Base-by-base conservation (phyloP, 768 basidiomycete genomes). In the Tricholoma furcatifolium region DNA sequence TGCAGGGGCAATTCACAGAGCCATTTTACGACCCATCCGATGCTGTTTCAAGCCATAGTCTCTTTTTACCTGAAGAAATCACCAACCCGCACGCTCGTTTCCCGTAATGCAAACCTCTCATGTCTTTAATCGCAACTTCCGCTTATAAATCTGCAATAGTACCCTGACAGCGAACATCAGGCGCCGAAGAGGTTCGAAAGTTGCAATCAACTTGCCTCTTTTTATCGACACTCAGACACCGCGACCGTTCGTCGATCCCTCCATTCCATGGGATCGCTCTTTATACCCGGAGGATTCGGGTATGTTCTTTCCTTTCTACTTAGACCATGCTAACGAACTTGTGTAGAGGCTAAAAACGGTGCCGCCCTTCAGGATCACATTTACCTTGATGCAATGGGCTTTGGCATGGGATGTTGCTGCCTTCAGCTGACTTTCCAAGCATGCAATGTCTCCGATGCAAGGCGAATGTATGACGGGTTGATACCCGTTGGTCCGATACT, bases 341-440 rank as follows among this genome's bases (percentile, higher is more conserved):
- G 8, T 5, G 2, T 54, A 91, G 93, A 97, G 76, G 94, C 94
- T 1, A 91, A 86, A 70, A 79, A 85, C 56, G 94, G 95, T 2
- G 93, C 94, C 4, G 94, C 95, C 14, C 77, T 92, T 32, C 74
- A 77, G 30, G 86, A 96, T 66, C 95, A 98, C 68, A 91, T 99
- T 57, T 98, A 98, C 67, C 81, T 98, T 76, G 97, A 99, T 68
- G 95, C 97, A 8, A 98, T 98, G 97, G 96, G 95, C 24, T 99
- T 99, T 68, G 97, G 97, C 43, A 99, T 98, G 97, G 97, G 97
- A 6, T 98, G 96, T 60, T 96, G 93, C 63, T 98, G 97, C 69
- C 77, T 99, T 47, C 97, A 99, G 64, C 79, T 98, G 55, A 99
- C 97, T 12, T 98, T 98, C 74, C 97, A 99, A 70, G 88, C 94